phyloP scores from a whole-genome alignment of 345 rosid genomes.

The Theobroma cacao region DNA sequence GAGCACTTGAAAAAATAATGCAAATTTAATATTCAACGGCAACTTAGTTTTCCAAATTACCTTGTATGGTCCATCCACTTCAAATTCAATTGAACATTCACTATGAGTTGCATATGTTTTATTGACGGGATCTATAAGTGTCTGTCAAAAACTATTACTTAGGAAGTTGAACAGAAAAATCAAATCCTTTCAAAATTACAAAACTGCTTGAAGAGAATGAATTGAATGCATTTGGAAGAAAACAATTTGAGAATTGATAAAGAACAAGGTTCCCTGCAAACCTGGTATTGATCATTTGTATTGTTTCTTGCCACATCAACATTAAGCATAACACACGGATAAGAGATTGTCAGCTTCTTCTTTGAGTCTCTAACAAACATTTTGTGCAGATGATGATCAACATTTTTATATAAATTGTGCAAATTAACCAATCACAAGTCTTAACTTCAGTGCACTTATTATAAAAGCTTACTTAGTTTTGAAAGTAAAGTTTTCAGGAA shows the following conservation, averaged over 20 bases:
- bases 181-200: constrained; percentile 16
- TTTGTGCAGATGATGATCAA: constrained; percentile 22
- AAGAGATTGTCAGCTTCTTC: constrained; percentile 87
- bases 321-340: constrained; percentile 98
- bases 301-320: constrained; percentile 91
- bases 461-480: constrained; percentile 67
- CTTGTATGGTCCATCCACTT: constrained; percentile 99
- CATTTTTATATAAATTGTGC: constrained; percentile 14
- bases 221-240: neutral
- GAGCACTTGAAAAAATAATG: constrained; percentile 15
- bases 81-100: constrained; percentile 98
- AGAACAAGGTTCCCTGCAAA: constrained; percentile 22
- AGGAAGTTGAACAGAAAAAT: constrained; percentile 11
- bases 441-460: neutral
- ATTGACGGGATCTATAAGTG: constrained; percentile 69
- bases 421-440: neutral
- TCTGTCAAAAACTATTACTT: constrained; percentile 43
- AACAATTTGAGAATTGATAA: neutral
- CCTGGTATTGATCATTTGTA: constrained; percentile 98
- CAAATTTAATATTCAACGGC: constrained; percentile 10
- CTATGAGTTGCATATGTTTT: constrained; percentile 77
- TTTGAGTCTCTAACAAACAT: constrained; percentile 57
- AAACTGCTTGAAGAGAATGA: constrained; percentile 13
- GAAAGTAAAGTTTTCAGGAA: constrained; percentile 94
- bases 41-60: constrained; percentile 33